Base-by-base conservation (phyloP, 148 eudicot genomes). In the Bassia scoparia region DNA sequence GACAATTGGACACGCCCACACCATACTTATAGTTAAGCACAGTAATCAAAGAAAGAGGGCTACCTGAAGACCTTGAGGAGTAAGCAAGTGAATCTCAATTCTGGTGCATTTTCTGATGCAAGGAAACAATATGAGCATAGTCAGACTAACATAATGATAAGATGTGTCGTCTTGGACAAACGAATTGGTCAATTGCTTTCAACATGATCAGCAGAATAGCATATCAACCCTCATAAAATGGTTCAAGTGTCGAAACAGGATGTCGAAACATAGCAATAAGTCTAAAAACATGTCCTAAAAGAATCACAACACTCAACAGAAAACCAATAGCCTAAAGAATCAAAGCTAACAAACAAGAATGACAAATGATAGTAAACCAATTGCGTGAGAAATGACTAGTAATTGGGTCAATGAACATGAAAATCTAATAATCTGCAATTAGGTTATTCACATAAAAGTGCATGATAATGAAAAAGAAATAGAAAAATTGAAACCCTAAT, bases 11-110 rank as follows among this genome's bases (percentile, higher is more conserved):
- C n/a, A n/a, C n/a, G n/a, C n/a, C n/a, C n/a, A n/a, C n/a, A n/a
- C 46, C 46, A 41, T 14, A 41, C 46, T 41, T 41, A 11, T 41
- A 41, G 46, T 14, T 14, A 8, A 41, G 46, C 46, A 6, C 1
- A 41, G 46, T 4, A 41, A 7, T 1, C 0, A 41, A 41, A n/a
- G n/a, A 14, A 1, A 41, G 30, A 69, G 70, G 55, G 56, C 62
- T 80, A 92, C 98, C 97, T 90, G 98, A 82, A 93, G 85, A 62
- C 98, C 98, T 81, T 89, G 96, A n/a, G 97, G 87, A 52, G 97
- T 82, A 68, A 91, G 81, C 76, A 89, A 77, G 79, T 94, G 98
- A 72, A 94, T 94, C 88, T 94, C 98, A 70, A 94, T 79, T 64
- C 78, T 69, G 26, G 82, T 75, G 61, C 82, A 75, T 74, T 78